Percentiles rank a stretch among this genome's conserved stretches.
Conservation (phyloP, 805 yeast genomes). For the Yarrowia sp. region DNA sequence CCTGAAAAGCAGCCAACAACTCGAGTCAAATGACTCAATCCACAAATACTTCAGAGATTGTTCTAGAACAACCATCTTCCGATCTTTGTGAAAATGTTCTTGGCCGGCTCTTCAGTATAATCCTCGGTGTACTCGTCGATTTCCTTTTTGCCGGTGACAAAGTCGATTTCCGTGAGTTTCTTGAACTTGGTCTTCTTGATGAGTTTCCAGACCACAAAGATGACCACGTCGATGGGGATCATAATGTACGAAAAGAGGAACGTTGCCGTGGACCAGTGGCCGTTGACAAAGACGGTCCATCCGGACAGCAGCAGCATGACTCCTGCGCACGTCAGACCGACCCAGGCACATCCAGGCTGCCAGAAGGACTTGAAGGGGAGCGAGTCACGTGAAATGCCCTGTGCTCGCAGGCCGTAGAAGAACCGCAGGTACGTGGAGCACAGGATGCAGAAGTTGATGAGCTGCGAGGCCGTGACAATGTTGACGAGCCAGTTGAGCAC, state of each 20-base stretch:
- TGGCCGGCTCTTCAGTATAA: constrained; percentile 12
- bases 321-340: constrained; percentile 57
- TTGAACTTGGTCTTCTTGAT: constrained; percentile 57
- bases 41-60: too few relatives aligned
- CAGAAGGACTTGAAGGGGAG: constrained; percentile 62
- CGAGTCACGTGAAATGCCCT: constrained; percentile 56
- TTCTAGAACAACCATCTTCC: constrained; percentile 17
- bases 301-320: constrained; percentile 69
- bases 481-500: constrained; percentile 73
- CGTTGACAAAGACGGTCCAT: constrained; percentile 71
- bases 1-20: too few relatives aligned
- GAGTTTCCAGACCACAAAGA: constrained; percentile 62
- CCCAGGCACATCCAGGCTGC: constrained; percentile 65
- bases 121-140: constrained; percentile 63
- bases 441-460: constrained; percentile 65
- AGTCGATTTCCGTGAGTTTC: constrained; percentile 59
- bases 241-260: constrained; percentile 77
- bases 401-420: constrained; percentile 63
- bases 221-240: constrained; percentile 62
- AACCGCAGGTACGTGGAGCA: constrained; percentile 67
- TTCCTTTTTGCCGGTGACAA: constrained; percentile 61
- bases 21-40: too few relatives aligned
- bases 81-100: constrained; percentile 1
- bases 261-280: constrained; percentile 64
- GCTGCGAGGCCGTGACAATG: constrained; percentile 68